A percentile compares a stretch with the other conserved stretches of the same genome.
phyloP scores from a whole-genome alignment of 257 asterid genomes.

The Solanum gandarillasii region DNA sequence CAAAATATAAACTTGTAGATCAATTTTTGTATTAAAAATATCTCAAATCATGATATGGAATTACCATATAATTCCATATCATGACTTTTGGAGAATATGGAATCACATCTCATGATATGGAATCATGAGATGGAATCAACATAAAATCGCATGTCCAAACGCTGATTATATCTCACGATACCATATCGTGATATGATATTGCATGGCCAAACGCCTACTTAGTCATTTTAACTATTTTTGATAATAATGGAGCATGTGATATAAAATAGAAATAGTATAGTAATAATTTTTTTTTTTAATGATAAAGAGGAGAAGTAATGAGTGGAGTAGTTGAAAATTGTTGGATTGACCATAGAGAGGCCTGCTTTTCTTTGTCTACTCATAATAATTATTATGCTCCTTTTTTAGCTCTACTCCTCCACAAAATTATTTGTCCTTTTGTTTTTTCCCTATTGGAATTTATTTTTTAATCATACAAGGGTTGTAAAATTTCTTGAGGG shows the following conservation, averaged over 20 bases:
- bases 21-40: no score
- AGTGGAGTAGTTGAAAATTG: slow-evolving; percentile 12
- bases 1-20: no score
- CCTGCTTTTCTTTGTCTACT: slow-evolving; percentile 10
- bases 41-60: no score
- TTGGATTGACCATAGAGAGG: slow-evolving; percentile 3
- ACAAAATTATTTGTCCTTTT: neutral
- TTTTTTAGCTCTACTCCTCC: neutral
- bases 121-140: no score
- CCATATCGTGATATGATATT: no score
- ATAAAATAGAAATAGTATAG: neutral
- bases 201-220: no score
- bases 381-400: slow-evolving; percentile 9
- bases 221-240: neutral
- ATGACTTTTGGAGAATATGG: no score
- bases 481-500: neutral
- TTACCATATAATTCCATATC: no score
- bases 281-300: no score
- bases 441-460: neutral
- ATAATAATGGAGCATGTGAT: neutral
- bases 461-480: neutral
- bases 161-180: no score
- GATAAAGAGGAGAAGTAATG: neutral
- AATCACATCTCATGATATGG: no score
- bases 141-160: no score